Evolutionary conservation across 352 stramenopile genomes (phyloP), one percentile per base, ranked within the genome.

Genomic region (Phytophthora pisi): DNA sequence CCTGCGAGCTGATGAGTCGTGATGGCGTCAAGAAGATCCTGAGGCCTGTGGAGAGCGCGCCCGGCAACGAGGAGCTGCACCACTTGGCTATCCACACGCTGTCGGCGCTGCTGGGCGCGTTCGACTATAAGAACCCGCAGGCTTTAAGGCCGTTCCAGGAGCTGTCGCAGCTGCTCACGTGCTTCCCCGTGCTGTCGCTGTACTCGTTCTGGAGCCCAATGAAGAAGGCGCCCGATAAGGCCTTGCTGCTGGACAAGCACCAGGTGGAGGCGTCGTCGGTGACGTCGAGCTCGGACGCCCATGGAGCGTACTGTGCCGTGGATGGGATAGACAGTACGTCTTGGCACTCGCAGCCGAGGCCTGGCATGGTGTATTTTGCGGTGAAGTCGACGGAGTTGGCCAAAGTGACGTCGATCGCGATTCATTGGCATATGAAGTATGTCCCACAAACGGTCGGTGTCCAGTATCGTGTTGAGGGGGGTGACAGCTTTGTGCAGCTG

Each of bases 171-270:
- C 59, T 96, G 28, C 69, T 96, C n/a, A 72, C 66, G 26, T 89
- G 69, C 70, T 95, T 95, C 26, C 87, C 87, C 0, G 74, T 79
- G 45, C 68, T 96, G 11, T 95, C 89, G 45, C 57, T 96, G 40
- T 95, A 90, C 55, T 83, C 87, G 16, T 96, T 93, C 58, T 96
- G 89, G 89, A 94, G 87, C 45, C 89, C 89, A 6, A 75, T 63
- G n/a, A 89, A 86, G 46, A 82, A 79, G 28, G 66, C 72, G 10
- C 85, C 86, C 0, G 86, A 96, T 57, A 83, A 79, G 36, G 43
- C 74, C 15, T 65, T 95, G 5, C 20, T 56, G 24, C 20, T 96
- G 15, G 26, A 55, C 2, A 78, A 75, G 36, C 66, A 78, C 0
- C 75, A 77, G 52, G 77, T 95, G 16, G 70, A 86, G 4, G 87